Evolutionary conservation across 805 yeast species (phyloP).

Genomic region (Scheffersomyces amazonensis): DNA sequence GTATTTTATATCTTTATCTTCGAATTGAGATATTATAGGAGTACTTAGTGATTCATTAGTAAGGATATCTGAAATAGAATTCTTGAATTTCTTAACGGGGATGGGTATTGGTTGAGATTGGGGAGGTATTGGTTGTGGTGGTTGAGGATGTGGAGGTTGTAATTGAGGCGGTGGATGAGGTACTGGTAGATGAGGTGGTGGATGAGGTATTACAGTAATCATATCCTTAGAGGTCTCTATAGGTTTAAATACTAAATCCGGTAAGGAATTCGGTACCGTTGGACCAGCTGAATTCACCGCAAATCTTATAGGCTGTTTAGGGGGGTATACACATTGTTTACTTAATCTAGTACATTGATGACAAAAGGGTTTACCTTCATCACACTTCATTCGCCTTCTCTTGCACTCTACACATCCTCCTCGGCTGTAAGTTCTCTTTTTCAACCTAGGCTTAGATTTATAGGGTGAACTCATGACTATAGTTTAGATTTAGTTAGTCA

Average conservation of each 20-base stretch:
- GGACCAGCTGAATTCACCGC: neutral
- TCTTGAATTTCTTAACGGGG: constrained; percentile 5
- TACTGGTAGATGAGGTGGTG: too few relatives aligned
- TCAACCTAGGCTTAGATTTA: too few relatives aligned
- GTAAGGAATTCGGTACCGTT: neutral
- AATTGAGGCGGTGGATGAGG: too few relatives aligned
- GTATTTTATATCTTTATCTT: constrained; percentile 12
- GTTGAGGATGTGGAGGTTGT: too few relatives aligned
- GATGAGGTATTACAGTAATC: too few relatives aligned
- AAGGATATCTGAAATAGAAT: constrained; percentile 12
- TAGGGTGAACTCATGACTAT: too few relatives aligned
- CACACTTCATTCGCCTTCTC: constrained; percentile 43
- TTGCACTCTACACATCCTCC: constrained; percentile 44
- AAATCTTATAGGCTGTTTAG: constrained; percentile 11
- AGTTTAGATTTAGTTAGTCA: too few relatives aligned
- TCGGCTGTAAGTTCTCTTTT: constrained; percentile 37
- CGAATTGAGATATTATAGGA: neutral
- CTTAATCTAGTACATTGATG: constrained; percentile 32
- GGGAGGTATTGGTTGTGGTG: neutral
- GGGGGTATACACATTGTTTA: constrained; percentile 27
- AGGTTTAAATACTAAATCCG: neutral
- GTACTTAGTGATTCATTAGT: neutral
- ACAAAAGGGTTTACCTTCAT: constrained; percentile 37
- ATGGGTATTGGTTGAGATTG: neutral
- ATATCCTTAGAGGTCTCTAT: too few relatives aligned